phyloP scores from a whole-genome alignment of 1,284 basidiomycete genomes.

The Garcileccinum viscosum region DNA sequence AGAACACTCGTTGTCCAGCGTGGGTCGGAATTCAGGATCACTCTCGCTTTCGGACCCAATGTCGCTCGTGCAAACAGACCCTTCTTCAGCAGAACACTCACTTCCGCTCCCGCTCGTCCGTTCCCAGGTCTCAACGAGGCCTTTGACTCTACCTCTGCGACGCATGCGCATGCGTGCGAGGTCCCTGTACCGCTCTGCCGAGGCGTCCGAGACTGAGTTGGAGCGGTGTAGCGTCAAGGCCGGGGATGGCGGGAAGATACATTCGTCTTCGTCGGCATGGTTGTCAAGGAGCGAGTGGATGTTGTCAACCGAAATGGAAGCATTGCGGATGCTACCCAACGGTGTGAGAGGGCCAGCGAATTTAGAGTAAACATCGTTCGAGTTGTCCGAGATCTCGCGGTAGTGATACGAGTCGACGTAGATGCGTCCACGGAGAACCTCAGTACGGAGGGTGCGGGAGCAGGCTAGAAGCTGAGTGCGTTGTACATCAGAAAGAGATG shows the following conservation, averaged over 20 bases:
- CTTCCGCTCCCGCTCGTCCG: slow-evolving; percentile 32
- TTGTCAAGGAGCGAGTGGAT: slow-evolving; percentile 16
- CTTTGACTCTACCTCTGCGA: slow-evolving; percentile 38
- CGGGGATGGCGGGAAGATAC: slow-evolving; percentile 18
- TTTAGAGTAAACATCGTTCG: slow-evolving; percentile 14
- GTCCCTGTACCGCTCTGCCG: slow-evolving; percentile 39
- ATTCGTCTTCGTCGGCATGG: background rate
- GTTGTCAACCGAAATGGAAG: slow-evolving; percentile 35
- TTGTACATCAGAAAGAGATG: slow-evolving; percentile 30
- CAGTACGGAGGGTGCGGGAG: slow-evolving; percentile 32
- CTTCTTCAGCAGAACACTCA: slow-evolving; percentile 30
- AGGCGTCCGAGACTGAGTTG: slow-evolving; percentile 26
- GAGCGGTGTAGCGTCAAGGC: slow-evolving; percentile 27
- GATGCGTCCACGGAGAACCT: slow-evolving; percentile 33
- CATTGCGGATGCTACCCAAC: slow-evolving; percentile 14
- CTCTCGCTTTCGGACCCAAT: slow-evolving; percentile 30
- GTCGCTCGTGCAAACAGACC: slow-evolving; percentile 27
- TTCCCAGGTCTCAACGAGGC: slow-evolving; percentile 39
- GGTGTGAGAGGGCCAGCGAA: slow-evolving; percentile 4
- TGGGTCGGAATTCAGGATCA: background rate
- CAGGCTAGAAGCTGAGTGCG: slow-evolving; percentile 25
- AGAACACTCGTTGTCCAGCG: background rate
- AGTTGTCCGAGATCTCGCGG: slow-evolving; percentile 19
- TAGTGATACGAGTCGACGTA: slow-evolving; percentile 28
- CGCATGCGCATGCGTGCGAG: slow-evolving; percentile 35